These are phyloP conservation scores for Penicillium psychrosexuale DNA, from an alignment of 2,329 filamentous ascomycete genomes.

Conservation along the genomic window DNA sequence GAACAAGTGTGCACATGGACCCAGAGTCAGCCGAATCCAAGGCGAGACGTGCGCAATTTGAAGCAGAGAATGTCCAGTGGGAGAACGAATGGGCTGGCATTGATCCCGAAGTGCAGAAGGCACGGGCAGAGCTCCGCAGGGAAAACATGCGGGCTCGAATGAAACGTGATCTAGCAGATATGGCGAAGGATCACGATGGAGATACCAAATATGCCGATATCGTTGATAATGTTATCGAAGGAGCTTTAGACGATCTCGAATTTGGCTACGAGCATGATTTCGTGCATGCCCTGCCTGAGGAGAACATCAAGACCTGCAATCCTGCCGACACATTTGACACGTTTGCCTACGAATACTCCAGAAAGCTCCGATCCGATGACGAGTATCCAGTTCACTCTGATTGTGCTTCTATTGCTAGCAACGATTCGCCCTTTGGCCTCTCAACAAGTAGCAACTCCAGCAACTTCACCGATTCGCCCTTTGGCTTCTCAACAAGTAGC, in stretches of 20 bases:
- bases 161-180: conserved; percentile 13
- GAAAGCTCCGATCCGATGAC: not conserved
- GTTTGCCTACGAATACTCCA: not conserved
- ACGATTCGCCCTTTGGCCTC: not conserved
- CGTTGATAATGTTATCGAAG: not conserved
- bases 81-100: conserved; percentile 9
- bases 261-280: not conserved
- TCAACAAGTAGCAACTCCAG: not conserved
- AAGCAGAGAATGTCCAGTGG: conserved; percentile 7
- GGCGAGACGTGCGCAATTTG: conserved; percentile 16
- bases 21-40: conserved; percentile 22
- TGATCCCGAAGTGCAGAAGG: conserved; percentile 5
- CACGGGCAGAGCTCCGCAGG: conserved; percentile 5
- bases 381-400: not conserved
- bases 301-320: not conserved
- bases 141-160: conserved; percentile 13
- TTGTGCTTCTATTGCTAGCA: not conserved
- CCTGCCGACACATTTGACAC: not conserved
- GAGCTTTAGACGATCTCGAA: not conserved
- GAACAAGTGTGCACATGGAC: conserved; percentile 32
- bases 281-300: not conserved
- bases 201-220: not conserved
- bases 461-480: not conserved
- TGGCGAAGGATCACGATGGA: not conserved
- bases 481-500: not conserved